These are phyloP conservation scores for Hyaloperonospora arabidopsidis DNA, from an alignment of 352 stramenopile species.

Conservation along the genomic window DNA sequence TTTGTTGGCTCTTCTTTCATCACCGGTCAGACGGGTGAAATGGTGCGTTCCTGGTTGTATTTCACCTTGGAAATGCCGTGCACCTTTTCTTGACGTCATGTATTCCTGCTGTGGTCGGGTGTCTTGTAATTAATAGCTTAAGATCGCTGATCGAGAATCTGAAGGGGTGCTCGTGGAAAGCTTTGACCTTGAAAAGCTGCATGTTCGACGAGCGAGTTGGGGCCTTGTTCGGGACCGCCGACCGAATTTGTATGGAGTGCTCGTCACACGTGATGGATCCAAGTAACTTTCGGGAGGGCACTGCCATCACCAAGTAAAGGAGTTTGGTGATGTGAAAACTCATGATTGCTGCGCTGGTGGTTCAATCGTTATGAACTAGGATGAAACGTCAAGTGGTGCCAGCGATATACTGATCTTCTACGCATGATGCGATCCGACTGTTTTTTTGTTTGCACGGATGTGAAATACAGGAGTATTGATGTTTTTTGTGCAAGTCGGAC, in stretches of 20 bases:
- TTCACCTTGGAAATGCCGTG: neutral
- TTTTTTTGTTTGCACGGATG: too few relatives aligned
- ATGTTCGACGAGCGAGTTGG: constrained; percentile 79
- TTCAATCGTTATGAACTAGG: too few relatives aligned
- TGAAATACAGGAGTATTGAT: too few relatives aligned
- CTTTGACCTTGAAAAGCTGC: constrained; percentile 82
- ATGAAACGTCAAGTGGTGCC: too few relatives aligned
- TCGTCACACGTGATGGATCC: constrained; percentile 77
- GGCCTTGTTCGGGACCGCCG: constrained; percentile 82
- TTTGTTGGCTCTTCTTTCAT: constrained; percentile 91
- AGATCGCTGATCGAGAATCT: constrained; percentile 80
- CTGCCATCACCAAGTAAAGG: constrained; percentile 5
- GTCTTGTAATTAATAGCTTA: constrained; percentile 38
- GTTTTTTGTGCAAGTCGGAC: too few relatives aligned
- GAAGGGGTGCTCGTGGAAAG: constrained; percentile 83
- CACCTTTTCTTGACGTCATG: too few relatives aligned
- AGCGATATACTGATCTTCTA: too few relatives aligned
- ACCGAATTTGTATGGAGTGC: constrained; percentile 69
- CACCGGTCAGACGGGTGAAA: constrained; percentile 84
- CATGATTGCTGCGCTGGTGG: too few relatives aligned
- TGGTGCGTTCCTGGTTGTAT: constrained; percentile 34
- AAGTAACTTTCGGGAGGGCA: constrained; percentile 16
- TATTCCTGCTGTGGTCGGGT: neutral
- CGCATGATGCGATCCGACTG: too few relatives aligned
- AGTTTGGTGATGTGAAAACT: neutral